Evolutionary conservation across 768 basidiomycete genomes (phyloP).

Genomic region (Phallus indusiatus): DNA sequence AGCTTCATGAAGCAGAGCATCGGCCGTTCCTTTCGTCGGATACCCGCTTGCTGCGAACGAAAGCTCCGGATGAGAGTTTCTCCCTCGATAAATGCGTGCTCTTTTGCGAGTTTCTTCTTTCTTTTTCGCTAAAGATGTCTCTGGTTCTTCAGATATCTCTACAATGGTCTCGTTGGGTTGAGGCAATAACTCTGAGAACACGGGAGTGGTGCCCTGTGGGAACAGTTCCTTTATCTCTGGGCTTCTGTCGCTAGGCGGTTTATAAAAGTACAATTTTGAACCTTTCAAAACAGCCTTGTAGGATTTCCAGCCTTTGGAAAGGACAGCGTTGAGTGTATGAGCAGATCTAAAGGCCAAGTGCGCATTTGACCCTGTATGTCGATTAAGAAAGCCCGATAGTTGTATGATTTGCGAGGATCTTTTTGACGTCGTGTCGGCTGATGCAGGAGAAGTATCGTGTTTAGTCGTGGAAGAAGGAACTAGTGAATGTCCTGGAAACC

Average conservation of each 20-base stretch:
- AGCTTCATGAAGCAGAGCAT: conserved; percentile 73
- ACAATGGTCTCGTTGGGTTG: conserved; percentile 24
- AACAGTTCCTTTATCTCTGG: conserved; percentile 66
- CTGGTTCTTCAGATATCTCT: conserved; percentile 20
- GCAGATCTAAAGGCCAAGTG: conserved; percentile 30
- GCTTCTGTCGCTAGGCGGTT: conserved; percentile 62
- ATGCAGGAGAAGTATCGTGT: conserved; percentile 19
- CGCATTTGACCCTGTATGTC: conserved; percentile 36
- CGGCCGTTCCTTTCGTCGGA: conserved; percentile 60
- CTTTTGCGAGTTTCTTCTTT: conserved; percentile 27
- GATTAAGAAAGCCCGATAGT: conserved; percentile 68
- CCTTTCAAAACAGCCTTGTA: conserved; percentile 80
- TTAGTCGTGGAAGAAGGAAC: conserved; percentile 38
- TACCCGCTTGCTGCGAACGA: conserved; percentile 28
- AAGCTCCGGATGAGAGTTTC: conserved; percentile 64
- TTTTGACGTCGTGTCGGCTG: conserved; percentile 29
- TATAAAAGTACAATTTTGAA: conserved; percentile 79
- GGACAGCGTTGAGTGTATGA: conserved; percentile 20
- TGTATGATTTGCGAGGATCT: conserved; percentile 74
- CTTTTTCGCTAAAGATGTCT: conserved; percentile 3
- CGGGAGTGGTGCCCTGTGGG: conserved; percentile 51
- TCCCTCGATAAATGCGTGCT: conserved; percentile 71
- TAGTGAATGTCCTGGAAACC: conserved; percentile 21
- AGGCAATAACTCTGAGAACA: conserved; percentile 43
- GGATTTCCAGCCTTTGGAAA: conserved; percentile 76